Evolutionary conservation across 2,329 filamentous ascomycete species (phyloP).

Genomic region (Phaeoacremonium minimum): DNA sequence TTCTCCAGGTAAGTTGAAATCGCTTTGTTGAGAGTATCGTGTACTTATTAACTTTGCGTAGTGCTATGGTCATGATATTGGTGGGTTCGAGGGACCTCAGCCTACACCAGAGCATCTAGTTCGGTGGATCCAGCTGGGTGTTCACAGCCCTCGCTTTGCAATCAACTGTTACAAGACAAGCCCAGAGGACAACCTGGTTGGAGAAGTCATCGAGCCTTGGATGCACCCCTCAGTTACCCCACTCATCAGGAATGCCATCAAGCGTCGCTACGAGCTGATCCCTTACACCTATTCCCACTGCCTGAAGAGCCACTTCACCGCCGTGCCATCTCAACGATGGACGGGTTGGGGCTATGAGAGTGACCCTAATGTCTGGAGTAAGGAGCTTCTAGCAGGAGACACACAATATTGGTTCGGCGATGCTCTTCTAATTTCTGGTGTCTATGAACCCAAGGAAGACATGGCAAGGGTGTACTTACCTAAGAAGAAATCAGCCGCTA

Average conservation of each 20-base stretch:
- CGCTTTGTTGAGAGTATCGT: not conserved
- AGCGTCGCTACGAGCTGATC: constrained; percentile 66
- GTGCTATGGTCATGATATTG: constrained; percentile 71
- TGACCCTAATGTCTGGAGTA: constrained; percentile 63
- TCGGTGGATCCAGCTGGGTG: constrained; percentile 69
- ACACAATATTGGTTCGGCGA: constrained; percentile 72
- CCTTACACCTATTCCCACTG: constrained; percentile 67
- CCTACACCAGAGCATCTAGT: constrained; percentile 67
- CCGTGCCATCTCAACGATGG: constrained; percentile 65
- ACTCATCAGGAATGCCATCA: constrained; percentile 60
- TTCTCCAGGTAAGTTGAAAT: constrained; percentile 48
- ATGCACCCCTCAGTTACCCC: constrained; percentile 68
- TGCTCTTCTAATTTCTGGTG: constrained; percentile 59
- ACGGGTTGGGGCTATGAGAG: constrained; percentile 68
- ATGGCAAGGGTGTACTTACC: constrained; percentile 60
- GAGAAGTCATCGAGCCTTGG: constrained; percentile 74
- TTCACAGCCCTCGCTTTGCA: constrained; percentile 66
- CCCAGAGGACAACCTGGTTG: constrained; percentile 58
- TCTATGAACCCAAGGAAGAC: constrained; percentile 56
- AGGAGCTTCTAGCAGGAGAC: constrained; percentile 56
- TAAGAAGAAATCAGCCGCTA: no score
- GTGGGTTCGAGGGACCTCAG: constrained; percentile 71
- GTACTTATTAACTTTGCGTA: no score
- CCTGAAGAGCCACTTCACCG: constrained; percentile 56
- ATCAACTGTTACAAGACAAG: constrained; percentile 78